Percentiles rank a stretch among this genome's conserved stretches.
Conservation (phyloP, 768 basidiomycete species). For the Hericium rajendrae region DNA sequence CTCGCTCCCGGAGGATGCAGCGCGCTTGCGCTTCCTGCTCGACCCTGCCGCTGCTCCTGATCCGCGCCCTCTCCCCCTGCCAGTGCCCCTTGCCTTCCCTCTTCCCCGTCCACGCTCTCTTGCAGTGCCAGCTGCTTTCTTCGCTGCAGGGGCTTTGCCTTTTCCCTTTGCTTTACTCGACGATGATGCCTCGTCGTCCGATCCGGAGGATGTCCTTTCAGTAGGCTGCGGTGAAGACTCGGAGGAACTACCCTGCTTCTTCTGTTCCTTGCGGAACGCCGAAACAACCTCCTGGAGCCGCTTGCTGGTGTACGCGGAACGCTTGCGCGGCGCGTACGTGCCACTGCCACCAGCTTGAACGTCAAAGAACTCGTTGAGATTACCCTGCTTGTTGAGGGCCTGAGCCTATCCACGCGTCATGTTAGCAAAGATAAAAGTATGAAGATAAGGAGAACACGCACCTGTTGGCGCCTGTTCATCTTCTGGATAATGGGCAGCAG, state of each 20-base stretch:
- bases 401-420: slow-evolving; percentile 32
- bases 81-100: slow-evolving; percentile 7
- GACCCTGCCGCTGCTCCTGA: background rate
- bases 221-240: background rate
- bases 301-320: slow-evolving; percentile 79
- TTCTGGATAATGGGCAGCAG: slow-evolving; percentile 88
- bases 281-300: slow-evolving; percentile 80
- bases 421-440: background rate
- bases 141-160: background rate
- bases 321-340: slow-evolving; percentile 64
- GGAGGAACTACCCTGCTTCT: slow-evolving; percentile 14
- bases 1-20: background rate
- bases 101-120: background rate
- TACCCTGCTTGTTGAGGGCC: slow-evolving; percentile 67
- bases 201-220: background rate
- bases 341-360: slow-evolving; percentile 50
- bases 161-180: background rate
- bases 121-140: background rate
- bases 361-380: slow-evolving; percentile 68
- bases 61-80: slow-evolving; percentile 5
- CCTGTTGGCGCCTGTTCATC: slow-evolving; percentile 75
- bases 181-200: background rate
- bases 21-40: slow-evolving; percentile 9
- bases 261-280: slow-evolving; percentile 54
- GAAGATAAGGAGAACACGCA: slow-evolving; percentile 18